phyloP scores from a whole-genome alignment of 352 stramenopile genomes.

The Phytophthora citrophthora region DNA sequence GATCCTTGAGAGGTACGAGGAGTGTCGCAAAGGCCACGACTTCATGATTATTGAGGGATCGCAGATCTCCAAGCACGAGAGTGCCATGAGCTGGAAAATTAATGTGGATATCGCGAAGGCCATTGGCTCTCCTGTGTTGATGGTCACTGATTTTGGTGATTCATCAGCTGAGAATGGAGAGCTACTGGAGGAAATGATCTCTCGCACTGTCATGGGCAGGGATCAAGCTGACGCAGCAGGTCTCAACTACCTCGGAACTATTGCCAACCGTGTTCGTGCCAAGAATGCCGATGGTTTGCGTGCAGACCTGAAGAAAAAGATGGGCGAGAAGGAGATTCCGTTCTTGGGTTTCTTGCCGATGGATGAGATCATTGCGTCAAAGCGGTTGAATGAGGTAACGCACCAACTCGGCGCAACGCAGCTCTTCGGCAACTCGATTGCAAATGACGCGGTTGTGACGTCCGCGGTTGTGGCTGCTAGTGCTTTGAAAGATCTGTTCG shows the following conservation, averaged over 20 bases:
- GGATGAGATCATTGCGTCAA: conserved; percentile 74
- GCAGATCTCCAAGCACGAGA: conserved; percentile 67
- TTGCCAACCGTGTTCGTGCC: conserved; percentile 70
- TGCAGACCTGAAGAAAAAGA: conserved; percentile 31
- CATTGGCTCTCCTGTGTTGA: conserved; percentile 65
- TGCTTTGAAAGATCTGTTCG: conserved; percentile 76
- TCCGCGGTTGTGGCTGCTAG: conserved; percentile 72
- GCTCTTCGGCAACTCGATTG: conserved; percentile 67
- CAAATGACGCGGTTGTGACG: conserved; percentile 74
- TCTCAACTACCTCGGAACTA: conserved; percentile 75
- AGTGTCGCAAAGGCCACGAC: conserved; percentile 62
- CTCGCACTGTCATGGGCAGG: conserved; percentile 55
- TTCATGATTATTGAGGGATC: conserved; percentile 89
- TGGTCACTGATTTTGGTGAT: conserved; percentile 62
- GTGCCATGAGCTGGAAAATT: conserved; percentile 80
- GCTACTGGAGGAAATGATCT: conserved; percentile 60
- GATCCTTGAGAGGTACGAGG: conserved; percentile 71
- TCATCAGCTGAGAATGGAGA: conserved; percentile 34
- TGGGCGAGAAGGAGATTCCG: conserved; percentile 50
- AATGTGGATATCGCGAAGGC: conserved; percentile 82
- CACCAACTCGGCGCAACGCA: conserved; percentile 70
- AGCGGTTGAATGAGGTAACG: conserved; percentile 78
- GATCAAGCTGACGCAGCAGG: conserved; percentile 67
- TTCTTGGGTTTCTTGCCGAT: conserved; percentile 74
- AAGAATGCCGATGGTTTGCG: conserved; percentile 47